Base-by-base conservation (phyloP, 2,329 filamentous ascomycete genomes). In the Scytalidium lignicola region DNA sequence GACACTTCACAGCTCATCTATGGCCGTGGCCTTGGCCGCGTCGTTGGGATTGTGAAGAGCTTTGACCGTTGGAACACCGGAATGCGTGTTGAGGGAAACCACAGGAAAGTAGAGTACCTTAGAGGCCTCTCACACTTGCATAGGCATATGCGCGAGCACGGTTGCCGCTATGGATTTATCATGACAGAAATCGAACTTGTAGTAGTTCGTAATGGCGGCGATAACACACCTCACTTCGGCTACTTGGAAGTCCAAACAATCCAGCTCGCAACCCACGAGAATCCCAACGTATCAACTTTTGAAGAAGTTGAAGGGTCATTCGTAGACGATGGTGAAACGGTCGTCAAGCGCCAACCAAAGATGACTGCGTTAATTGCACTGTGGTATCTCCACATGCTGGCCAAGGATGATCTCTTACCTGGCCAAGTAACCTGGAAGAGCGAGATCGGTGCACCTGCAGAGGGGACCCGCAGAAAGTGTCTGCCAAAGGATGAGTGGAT, bases 51-150 rank as follows among this genome's bases (percentile, higher is more conserved):
- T n/a, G 87, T 95, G 60, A 92, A 92, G 70, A 86, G 83, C 65
- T 96, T 92, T 64, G 88, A 95, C 67, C 85, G 88, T 60, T 96
- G 95, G 87, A 96, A 96, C 75, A 93, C 90, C 1, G 88, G 88
- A 54, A 95, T 96, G 88, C 88, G 90, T 51, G 82, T 85, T 51
- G 89, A 95, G 67, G 83, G 84, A 41, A 89, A 91, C 55, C 80
- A 90, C 67, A 87, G 90, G 70, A 86, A 88, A 51, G 88, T 96
- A 50, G 84, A 92, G 69, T 96, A 96, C 72, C 84, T 96, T 18
- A 85, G 87, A 45, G 89, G 89, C 1, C 81, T 97, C 4, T 79
- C 90, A 0, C 89, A 95, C 60, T 74, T 96, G 41, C 92, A 97
- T 69, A 82, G 88, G 64, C 84, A 85, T 63, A 96, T 96, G 90